Evolutionary conservation across 208 protist species (phyloP), one percentile per base, ranked within the genome.

Genomic region (Vickermania ingenoplastis): DNA sequence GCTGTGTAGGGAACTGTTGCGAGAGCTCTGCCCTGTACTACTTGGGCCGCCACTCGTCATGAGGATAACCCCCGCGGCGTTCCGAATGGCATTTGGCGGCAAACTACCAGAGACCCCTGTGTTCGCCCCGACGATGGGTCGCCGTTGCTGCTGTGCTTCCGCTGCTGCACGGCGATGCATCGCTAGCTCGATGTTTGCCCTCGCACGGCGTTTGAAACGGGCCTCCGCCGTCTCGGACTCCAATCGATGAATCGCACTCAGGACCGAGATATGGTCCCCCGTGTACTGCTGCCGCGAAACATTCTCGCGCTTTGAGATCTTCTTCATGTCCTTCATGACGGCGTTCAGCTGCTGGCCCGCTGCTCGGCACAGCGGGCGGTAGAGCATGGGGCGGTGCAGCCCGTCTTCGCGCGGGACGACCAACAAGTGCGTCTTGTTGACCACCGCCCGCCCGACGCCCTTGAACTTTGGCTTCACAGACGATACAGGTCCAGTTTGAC

Each of bases 201-300:
- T 26, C 21, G 65, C 73, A 22, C 53, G 54, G 5, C 58, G 36
- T 31, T 64, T 41, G 28, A 66, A 73, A 7, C 41, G 1, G 3
- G 24, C 1, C 14, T 23, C 53, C 28, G 65, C 49, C n/a, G 0
- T 36, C 36, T 69, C 58, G 0, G 61, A 67, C 22, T 53, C 14
- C 7, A 61, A 31, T 2, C 61, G 41, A 4, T 53, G 53, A 2
- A 70, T 27, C 2, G 58, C 41, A 25, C 41, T 57, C 17, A 66
- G 41, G 49, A 45, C n/a, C 53, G 65, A 41, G n/a, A 77, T 64
- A 52, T 57, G 65, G 27, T 80, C 67, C 2, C 22, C 51, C 29
- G 64, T 41, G 59, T 80, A 87, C 65, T 75, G 36, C 23, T 53
- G 29, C 1, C 73, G 76, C 3, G 75, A 73, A 11, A 70, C 23